phyloP scores from a whole-genome alignment of 352 stramenopile genomes.

The Phytophthora chlamydospora region DNA sequence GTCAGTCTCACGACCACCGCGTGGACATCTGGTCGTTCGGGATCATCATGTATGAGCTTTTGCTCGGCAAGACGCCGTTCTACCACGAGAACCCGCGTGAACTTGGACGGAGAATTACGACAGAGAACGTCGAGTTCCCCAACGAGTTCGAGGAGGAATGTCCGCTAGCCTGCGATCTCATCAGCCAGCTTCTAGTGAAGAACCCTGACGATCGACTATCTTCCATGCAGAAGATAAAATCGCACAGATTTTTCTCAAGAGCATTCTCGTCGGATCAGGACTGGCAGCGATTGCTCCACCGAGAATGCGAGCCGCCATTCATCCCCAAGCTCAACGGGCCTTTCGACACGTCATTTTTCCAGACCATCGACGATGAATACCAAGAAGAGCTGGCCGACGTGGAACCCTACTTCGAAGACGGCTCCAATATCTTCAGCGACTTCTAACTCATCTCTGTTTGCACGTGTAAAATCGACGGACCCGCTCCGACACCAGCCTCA shows the following conservation, averaged over 20 bases:
- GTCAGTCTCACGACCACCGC: constrained; percentile 64
- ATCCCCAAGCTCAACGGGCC: constrained; percentile 61
- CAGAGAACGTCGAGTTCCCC: constrained; percentile 68
- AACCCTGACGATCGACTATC: constrained; percentile 44
- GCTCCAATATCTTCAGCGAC: constrained; percentile 67
- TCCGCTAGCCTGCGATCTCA: constrained; percentile 56
- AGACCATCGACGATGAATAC: constrained; percentile 56
- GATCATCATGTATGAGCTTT: constrained; percentile 90
- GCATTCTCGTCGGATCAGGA: constrained; percentile 37
- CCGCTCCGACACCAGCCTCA: constrained; percentile 7
- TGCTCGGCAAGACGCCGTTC: constrained; percentile 88
- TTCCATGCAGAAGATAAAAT: constrained; percentile 60
- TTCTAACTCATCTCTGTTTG: constrained; percentile 41
- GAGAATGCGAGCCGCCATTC: constrained; percentile 60
- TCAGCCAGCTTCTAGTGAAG: constrained; percentile 67
- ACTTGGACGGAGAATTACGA: constrained; percentile 77
- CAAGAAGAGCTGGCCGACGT: constrained; percentile 58
- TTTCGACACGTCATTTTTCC: constrained; percentile 80
- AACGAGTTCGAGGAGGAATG: constrained; percentile 67
- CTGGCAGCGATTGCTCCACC: constrained; percentile 53
- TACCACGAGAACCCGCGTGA: constrained; percentile 83
- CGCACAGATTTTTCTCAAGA: constrained; percentile 61
- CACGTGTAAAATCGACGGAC: constrained; percentile 14
- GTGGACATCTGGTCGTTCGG: constrained; percentile 86
- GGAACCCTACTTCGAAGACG: constrained; percentile 71